A percentile compares a stretch with the other conserved stretches of the same genome.
phyloP scores from a whole-genome alignment of 169 alveolate genomes.

The Eimeria zaria region DNA sequence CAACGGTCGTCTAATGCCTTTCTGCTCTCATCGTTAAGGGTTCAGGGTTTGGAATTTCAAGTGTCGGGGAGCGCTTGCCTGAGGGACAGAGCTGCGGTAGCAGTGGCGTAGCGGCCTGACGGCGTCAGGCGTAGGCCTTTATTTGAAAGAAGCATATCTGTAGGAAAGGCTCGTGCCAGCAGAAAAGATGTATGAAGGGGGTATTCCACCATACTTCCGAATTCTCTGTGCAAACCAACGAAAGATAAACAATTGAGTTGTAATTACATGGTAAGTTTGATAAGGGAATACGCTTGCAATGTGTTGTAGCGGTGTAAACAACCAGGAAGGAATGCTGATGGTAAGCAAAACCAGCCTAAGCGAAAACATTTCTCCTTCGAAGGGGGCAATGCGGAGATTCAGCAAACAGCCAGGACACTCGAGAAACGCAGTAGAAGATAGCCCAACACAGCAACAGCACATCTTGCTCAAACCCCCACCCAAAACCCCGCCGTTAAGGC shows the following conservation, averaged over 20 bases:
- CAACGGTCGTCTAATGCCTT: background rate
- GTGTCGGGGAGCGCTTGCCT: conserved; percentile 23
- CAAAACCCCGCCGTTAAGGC: background rate
- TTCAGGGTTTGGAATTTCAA: background rate
- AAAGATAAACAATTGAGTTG: background rate
- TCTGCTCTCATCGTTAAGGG: background rate
- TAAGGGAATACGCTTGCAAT: background rate
- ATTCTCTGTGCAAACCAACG: conserved; percentile 48
- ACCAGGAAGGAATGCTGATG: background rate
- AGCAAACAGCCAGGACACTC: background rate
- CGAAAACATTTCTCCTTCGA: too few species aligned
- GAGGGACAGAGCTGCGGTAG: conserved; percentile 72
- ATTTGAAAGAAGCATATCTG: conserved; percentile 67
- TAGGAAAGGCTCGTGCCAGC: conserved; percentile 76
- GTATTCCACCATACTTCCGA: conserved; percentile 77
- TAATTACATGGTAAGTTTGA: background rate
- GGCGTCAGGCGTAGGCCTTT: conserved; percentile 77
- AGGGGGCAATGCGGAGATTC: background rate
- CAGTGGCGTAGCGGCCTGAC: conserved; percentile 72
- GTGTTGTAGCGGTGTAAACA: background rate
- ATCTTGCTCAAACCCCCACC: background rate
- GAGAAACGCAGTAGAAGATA: background rate
- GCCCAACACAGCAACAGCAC: background rate
- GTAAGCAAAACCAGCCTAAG: background rate
- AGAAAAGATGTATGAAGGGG: conserved; percentile 75